phyloP scores from a whole-genome alignment of 352 stramenopile species.

The Globisporangium polare region DNA sequence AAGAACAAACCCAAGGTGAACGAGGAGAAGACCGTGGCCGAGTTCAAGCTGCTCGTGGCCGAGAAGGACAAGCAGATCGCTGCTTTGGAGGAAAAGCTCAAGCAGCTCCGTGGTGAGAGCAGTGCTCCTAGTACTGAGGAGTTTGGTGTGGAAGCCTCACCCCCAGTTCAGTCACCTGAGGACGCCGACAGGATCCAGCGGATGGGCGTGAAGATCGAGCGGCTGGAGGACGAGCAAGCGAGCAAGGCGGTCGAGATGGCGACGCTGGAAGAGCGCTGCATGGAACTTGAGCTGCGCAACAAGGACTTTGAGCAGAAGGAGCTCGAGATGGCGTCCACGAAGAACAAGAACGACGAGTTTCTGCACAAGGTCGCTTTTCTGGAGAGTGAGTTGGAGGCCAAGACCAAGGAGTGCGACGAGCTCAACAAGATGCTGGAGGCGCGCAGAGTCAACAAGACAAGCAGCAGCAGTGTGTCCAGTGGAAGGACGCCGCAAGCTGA shows the following conservation, averaged over 20 bases:
- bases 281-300: slow-evolving; percentile 40
- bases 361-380: slow-evolving; percentile 43
- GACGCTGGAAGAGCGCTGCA: slow-evolving; percentile 52
- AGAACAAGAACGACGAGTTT: slow-evolving; percentile 49
- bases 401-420: slow-evolving; percentile 44
- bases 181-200: slow-evolving; percentile 24
- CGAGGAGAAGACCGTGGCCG: slow-evolving; percentile 86
- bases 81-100: slow-evolving; percentile 31
- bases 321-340: slow-evolving; percentile 30
- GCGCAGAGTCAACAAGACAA: slow-evolving; percentile 5
- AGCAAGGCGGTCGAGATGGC: slow-evolving; percentile 47
- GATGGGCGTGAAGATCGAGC: slow-evolving; percentile 45
- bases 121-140: background rate
- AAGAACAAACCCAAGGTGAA: slow-evolving; percentile 82
- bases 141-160: background rate
- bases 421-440: slow-evolving; percentile 33
- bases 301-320: slow-evolving; percentile 37
- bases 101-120: slow-evolving; percentile 13
- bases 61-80: slow-evolving; percentile 59
- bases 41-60: slow-evolving; percentile 61
- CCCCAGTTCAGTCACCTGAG: slow-evolving; percentile 7
- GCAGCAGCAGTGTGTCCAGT: background rate
- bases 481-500: background rate
- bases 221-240: slow-evolving; percentile 57
- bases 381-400: slow-evolving; percentile 46